Evolutionary conservation across 805 yeast genomes (phyloP), one percentile per base, ranked within the genome.

Genomic region (Starmerella vitae): DNA sequence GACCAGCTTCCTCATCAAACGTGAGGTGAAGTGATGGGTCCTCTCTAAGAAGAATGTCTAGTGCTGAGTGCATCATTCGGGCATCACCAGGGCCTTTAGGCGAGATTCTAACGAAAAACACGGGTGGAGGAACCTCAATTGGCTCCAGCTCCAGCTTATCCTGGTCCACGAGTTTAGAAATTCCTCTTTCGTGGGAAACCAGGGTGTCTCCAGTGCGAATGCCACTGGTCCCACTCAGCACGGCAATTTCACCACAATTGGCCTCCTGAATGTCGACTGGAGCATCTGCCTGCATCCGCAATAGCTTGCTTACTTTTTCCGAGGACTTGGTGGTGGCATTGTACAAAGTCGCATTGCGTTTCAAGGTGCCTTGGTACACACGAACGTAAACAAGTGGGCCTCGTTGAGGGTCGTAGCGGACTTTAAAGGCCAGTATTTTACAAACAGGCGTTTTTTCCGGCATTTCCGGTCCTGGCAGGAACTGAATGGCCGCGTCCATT

Each of bases 181-280:
- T 61, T 1, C 71, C 68, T 41, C 68, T 74, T 45, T 67, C 73
- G 54, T 76, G 78, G 1, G 78, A 67, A 9, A 86, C 70, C 3
- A 91, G 60, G 0, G 97, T 88, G 55, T 91, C 97, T 3, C 98
- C 98, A 1, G 98, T 91, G 15, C 74, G 66, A 20, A 88, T 68
- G 30, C 76, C 76, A 37, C 76, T 67, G 3, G 76, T 65, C 2
- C 86, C 86, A 1, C 78, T 65, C n/a, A 82, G 69, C 4, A 91
- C 96, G 26, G 96, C 97, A 52, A 91, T 91, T 47, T 82, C 83
- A 3, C 98, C 98, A 0, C 80, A 67, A 5, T 65, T 57, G 17
- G 88, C 64, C 20, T 57, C 58, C 20, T 65, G 59, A 3, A 85
- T 84, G 31, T 80, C 85, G 42, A 78, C 74, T 0, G 93, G 85